Evolutionary conservation across 2,329 filamentous ascomycete genomes (phyloP).

Genomic region (Elsinoe batatas): DNA sequence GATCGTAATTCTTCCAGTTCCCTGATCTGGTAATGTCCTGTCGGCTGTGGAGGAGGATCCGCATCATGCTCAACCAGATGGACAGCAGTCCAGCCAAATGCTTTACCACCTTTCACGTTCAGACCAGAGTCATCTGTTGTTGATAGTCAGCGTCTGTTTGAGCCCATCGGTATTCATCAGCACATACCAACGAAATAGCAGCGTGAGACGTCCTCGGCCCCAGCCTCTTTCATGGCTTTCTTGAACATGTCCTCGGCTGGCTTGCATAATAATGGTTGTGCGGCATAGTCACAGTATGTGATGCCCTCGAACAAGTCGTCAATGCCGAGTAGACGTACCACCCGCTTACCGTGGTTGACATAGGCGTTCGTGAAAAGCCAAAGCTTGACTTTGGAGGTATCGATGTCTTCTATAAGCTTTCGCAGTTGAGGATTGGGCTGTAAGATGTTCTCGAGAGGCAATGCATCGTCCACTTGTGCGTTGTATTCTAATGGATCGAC

Average conservation of each 20-base stretch:
- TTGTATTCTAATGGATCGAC: conserved; percentile 96
- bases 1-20: conserved; percentile 64
- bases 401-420: conserved; percentile 68
- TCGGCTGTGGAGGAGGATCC: conserved; percentile 52
- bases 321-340: conserved; percentile 68
- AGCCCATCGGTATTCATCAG: neutral
- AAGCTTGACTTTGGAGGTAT: conserved; percentile 69
- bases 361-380: conserved; percentile 99
- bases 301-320: conserved; percentile 90
- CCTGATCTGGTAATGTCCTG: conserved; percentile 59
- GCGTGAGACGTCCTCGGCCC: conserved; percentile 53
- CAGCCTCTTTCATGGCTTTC: conserved; percentile 82
- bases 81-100: conserved; percentile 74
- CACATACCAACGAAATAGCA: conserved; percentile 87
- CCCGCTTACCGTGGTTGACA: conserved; percentile 72
- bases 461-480: conserved; percentile 81
- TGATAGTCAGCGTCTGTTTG: neutral
- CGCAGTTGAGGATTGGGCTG: conserved; percentile 67
- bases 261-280: conserved; percentile 71
- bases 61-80: conserved; percentile 76
- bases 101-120: conserved; percentile 69
- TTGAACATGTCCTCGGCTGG: conserved; percentile 72
- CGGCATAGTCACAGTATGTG: conserved; percentile 84
- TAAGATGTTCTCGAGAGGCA: conserved; percentile 78
- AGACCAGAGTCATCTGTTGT: conserved; percentile 68